Evolutionary conservation across 2,329 filamentous ascomycete genomes (phyloP).

Genomic region (Colletotrichum horii): DNA sequence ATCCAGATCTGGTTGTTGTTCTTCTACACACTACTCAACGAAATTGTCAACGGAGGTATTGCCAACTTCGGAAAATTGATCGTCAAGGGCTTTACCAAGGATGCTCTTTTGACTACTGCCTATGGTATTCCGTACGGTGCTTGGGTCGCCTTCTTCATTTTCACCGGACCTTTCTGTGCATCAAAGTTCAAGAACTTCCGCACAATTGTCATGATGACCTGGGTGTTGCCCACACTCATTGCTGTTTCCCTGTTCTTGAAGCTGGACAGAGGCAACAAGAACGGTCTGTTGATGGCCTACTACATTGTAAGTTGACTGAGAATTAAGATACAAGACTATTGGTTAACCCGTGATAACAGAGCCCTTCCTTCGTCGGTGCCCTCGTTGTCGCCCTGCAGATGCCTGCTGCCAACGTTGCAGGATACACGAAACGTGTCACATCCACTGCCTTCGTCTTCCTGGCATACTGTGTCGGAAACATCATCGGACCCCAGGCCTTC

Average conservation of each 20-base stretch:
- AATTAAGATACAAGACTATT: slow-evolving; percentile 47
- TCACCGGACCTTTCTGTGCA: slow-evolving; percentile 56
- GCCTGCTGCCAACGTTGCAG: slow-evolving; percentile 51
- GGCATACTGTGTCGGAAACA: slow-evolving; percentile 44
- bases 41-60: slow-evolving; percentile 28
- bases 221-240: slow-evolving; percentile 50
- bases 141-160: slow-evolving; percentile 57
- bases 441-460: slow-evolving; percentile 50
- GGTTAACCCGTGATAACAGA: slow-evolving; percentile 24
- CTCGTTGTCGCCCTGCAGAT: slow-evolving; percentile 59
- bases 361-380: slow-evolving; percentile 43
- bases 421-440: slow-evolving; percentile 52
- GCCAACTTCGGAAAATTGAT: slow-evolving; percentile 28
- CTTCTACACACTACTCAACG: slow-evolving; percentile 30
- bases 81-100: slow-evolving; percentile 35
- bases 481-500: slow-evolving; percentile 43
- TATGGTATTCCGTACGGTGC: slow-evolving; percentile 60
- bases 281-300: slow-evolving; percentile 41
- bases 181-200: slow-evolving; percentile 53
- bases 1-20: slow-evolving; percentile 48
- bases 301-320: slow-evolving; percentile 45
- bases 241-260: slow-evolving; percentile 41
- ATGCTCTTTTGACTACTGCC: slow-evolving; percentile 45
- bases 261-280: slow-evolving; percentile 38
- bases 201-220: slow-evolving; percentile 57